Conservation (phyloP, 75 land plant species). For the Larix kaempferi region DNA sequence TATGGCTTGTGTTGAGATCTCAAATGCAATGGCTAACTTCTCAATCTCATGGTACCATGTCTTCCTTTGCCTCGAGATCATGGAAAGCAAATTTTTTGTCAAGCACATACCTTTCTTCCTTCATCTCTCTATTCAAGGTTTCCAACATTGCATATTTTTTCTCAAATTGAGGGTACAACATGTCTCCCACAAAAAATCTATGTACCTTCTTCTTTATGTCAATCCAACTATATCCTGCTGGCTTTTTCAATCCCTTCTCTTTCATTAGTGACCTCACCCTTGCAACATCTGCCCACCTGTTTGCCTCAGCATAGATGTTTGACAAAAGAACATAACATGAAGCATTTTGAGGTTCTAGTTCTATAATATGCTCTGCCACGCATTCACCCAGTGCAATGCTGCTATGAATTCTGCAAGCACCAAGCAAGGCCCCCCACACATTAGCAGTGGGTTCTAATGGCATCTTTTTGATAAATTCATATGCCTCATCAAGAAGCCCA, state of each 20-base stretch:
- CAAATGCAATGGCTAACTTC: constrained; percentile 18
- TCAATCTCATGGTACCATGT: constrained; percentile 11
- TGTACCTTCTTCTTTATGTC: constrained; percentile 12
- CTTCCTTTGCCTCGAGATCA: not conserved
- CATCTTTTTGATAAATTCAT: constrained; percentile 26
- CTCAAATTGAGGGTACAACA: constrained; percentile 4
- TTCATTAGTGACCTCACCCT: constrained; percentile 8
- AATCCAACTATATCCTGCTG: constrained; percentile 12
- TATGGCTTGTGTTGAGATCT: not conserved
- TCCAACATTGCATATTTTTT: constrained; percentile 7
- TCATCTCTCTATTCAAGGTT: not conserved
- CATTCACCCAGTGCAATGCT: constrained; percentile 31
- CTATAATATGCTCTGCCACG: not conserved
- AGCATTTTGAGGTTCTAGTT: constrained; percentile 11
- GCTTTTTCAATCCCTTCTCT: constrained; percentile 6
- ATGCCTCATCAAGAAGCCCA: constrained; percentile 42
- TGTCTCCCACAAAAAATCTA: constrained; percentile 12
- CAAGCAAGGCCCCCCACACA: constrained; percentile 58
- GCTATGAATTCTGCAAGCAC: constrained; percentile 39
- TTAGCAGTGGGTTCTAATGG: constrained; percentile 35
- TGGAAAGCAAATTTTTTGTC: not conserved
- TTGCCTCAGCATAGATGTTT: constrained; percentile 17
- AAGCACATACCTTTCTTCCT: constrained; percentile 4
- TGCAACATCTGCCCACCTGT: constrained; percentile 1
- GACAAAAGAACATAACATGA: constrained; percentile 15